Evolutionary conservation across 306 rosid genomes (phyloP).

Genomic region (Lablab purpureus): DNA sequence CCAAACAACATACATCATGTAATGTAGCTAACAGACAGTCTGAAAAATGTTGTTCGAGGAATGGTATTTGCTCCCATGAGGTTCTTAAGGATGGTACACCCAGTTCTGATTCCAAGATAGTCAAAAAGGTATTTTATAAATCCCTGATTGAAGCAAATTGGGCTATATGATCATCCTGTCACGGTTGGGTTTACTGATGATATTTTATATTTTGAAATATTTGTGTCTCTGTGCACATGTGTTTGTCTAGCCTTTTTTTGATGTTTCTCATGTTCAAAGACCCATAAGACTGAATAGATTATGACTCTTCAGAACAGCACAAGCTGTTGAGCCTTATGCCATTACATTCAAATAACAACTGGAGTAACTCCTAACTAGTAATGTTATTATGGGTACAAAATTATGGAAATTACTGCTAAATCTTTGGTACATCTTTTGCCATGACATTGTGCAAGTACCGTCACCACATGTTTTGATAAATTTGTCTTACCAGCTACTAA

Average conservation of each 20-base stretch:
- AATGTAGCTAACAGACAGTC: slow-evolving; percentile 47
- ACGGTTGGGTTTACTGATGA: slow-evolving; percentile 29
- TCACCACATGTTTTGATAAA: slow-evolving; percentile 32
- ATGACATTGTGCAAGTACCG: slow-evolving; percentile 30
- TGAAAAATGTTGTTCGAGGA: slow-evolving; percentile 69
- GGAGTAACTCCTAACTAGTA: slow-evolving; percentile 17
- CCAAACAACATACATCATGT: slow-evolving; percentile 44
- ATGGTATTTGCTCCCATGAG: slow-evolving; percentile 93
- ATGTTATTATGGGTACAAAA: slow-evolving; percentile 21
- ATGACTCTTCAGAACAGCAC: slow-evolving; percentile 40
- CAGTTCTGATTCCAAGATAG: slow-evolving; percentile 60
- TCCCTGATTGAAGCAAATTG: slow-evolving; percentile 30
- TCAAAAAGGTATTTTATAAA: slow-evolving; percentile 65
- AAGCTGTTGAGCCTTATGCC: slow-evolving; percentile 27
- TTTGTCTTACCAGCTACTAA: slow-evolving; percentile 31
- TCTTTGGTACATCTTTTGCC: slow-evolving; percentile 22
- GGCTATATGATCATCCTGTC: slow-evolving; percentile 30
- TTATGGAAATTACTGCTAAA: slow-evolving; percentile 33
- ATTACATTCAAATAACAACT: slow-evolving; percentile 22
- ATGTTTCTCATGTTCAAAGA: slow-evolving; percentile 25
- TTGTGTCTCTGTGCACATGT: slow-evolving; percentile 4
- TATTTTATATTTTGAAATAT: slow-evolving; percentile 36
- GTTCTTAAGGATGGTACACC: slow-evolving; percentile 77
- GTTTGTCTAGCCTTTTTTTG: slow-evolving; percentile 26
- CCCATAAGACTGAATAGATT: neutral